Conservation (phyloP, 805 yeast species). For the Priceomyces haplophilus region DNA sequence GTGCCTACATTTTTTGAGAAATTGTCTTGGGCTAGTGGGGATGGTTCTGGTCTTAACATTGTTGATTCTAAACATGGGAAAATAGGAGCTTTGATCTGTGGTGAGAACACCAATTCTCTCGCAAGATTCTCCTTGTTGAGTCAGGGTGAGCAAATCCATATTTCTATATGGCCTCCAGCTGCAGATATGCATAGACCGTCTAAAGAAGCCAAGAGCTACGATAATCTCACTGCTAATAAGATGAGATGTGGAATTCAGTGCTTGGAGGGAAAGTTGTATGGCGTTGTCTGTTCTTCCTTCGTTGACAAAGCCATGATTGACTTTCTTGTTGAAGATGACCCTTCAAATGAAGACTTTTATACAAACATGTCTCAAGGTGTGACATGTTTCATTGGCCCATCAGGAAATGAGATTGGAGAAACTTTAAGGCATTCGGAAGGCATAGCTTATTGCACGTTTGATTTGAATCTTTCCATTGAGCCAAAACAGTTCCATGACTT, state of each 20-base stretch:
- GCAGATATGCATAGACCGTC: slow-evolving; percentile 32
- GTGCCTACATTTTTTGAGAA: slow-evolving; percentile 46
- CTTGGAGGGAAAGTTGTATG: slow-evolving; percentile 21
- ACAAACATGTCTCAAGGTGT: slow-evolving; percentile 16
- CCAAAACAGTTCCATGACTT: slow-evolving; percentile 23
- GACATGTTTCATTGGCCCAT: slow-evolving; percentile 18
- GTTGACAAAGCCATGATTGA: slow-evolving; percentile 15
- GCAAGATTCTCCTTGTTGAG: slow-evolving; percentile 19
- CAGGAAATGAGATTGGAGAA: slow-evolving; percentile 21
- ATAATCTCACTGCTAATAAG: slow-evolving; percentile 24
- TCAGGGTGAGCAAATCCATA: slow-evolving; percentile 21
- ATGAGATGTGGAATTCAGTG: slow-evolving; percentile 21
- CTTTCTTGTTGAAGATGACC: slow-evolving; percentile 20
- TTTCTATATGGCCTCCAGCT: slow-evolving; percentile 23
- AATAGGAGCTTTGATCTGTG: slow-evolving; percentile 48
- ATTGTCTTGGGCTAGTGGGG: slow-evolving; percentile 46
- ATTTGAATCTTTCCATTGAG: slow-evolving; percentile 17
- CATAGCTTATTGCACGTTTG: slow-evolving; percentile 21
- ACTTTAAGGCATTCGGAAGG: slow-evolving; percentile 17
- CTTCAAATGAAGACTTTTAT: slow-evolving; percentile 14
- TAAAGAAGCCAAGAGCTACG: slow-evolving; percentile 38
- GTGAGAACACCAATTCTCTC: slow-evolving; percentile 32
- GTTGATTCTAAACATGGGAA: slow-evolving; percentile 26
- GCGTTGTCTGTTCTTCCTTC: slow-evolving; percentile 18
- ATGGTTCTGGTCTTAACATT: slow-evolving; percentile 42